Conservation (phyloP, 768 basidiomycete genomes). For the Trametopsis cervina region DNA sequence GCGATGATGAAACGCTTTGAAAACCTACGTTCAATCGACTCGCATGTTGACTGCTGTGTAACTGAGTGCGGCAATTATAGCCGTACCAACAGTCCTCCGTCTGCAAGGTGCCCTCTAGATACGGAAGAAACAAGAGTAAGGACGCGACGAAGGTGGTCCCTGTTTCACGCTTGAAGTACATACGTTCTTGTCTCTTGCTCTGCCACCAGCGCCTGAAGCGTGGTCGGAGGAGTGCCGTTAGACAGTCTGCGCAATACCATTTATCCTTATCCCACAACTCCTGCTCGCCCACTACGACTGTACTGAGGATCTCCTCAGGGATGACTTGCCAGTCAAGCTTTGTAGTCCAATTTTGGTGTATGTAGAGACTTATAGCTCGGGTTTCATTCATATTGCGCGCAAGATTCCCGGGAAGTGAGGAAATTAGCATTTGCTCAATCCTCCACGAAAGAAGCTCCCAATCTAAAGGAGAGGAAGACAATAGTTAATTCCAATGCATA, state of each 20-base stretch:
- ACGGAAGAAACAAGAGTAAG: not conserved
- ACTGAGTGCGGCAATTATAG: slow-evolving; percentile 29
- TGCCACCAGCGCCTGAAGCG: slow-evolving; percentile 19
- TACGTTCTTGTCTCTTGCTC: slow-evolving; percentile 8
- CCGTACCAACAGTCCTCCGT: slow-evolving; percentile 32
- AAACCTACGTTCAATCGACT: slow-evolving; percentile 24
- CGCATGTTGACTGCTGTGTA: slow-evolving; percentile 22
- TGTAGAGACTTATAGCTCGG: not conserved
- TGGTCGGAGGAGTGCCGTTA: slow-evolving; percentile 12
- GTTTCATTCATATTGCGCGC: not conserved
- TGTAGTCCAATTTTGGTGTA: slow-evolving; percentile 4
- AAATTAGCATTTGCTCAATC: not conserved
- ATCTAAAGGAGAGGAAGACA: slow-evolving; percentile 5
- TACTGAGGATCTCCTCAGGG: slow-evolving; percentile 5
- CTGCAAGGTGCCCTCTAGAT: slow-evolving; percentile 13
- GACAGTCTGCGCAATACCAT: slow-evolving; percentile 22
- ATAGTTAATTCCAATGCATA: not conserved
- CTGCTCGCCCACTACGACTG: not conserved
- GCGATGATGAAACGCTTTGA: not conserved
- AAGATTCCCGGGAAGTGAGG: slow-evolving; percentile 8
- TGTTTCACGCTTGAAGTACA: not conserved
- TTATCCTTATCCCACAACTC: slow-evolving; percentile 17
- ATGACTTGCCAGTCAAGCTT: slow-evolving; percentile 4
- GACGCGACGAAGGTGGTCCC: not conserved
- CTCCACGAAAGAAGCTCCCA: slow-evolving; percentile 11